Evolutionary conservation across 1,284 basidiomycete genomes (phyloP).

Genomic region (Testicularia cyperi): DNA sequence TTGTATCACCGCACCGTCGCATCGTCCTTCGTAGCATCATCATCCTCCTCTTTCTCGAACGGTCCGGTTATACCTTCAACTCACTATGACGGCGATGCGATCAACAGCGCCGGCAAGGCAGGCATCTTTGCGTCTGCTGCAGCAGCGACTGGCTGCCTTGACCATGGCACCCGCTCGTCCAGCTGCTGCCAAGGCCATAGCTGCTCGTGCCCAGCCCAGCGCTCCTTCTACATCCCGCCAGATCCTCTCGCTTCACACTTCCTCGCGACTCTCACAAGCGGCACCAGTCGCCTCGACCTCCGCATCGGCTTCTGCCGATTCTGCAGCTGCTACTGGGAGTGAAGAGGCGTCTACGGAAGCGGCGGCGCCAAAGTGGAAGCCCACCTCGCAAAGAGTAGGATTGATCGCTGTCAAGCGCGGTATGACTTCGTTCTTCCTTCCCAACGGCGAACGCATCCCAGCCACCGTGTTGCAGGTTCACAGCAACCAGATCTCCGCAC

Average conservation of each 20-base stretch:
- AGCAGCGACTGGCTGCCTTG: slow-evolving; percentile 17
- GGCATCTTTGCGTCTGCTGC: slow-evolving; percentile 9
- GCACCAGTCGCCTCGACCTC: slow-evolving; percentile 2
- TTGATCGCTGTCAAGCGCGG: slow-evolving; percentile 92
- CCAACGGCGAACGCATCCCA: slow-evolving; percentile 80
- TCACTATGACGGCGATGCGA: slow-evolving; percentile 1
- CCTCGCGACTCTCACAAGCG: slow-evolving; percentile 11
- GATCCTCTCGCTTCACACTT: slow-evolving; percentile 12
- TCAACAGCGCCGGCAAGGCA: not conserved
- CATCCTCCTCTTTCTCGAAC: too few relatives aligned
- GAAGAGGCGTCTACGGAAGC: slow-evolving; percentile 5
- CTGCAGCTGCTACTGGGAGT: slow-evolving; percentile 1
- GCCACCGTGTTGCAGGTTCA: slow-evolving; percentile 91
- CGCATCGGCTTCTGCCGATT: not conserved
- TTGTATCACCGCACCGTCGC: too few relatives aligned
- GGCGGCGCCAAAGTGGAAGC: slow-evolving; percentile 73
- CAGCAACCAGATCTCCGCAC: slow-evolving; percentile 46
- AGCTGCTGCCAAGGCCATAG: slow-evolving; percentile 3
- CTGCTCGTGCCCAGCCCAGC: slow-evolving; percentile 3
- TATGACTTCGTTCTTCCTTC: slow-evolving; percentile 91
- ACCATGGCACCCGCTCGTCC: slow-evolving; percentile 11
- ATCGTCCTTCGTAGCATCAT: too few relatives aligned
- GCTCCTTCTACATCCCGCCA: slow-evolving; percentile 1
- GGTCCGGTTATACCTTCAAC: too few relatives aligned
- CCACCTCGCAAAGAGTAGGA: slow-evolving; percentile 78